Percentiles rank a stretch among this genome's conserved stretches.
phyloP scores from a whole-genome alignment of 2,329 filamentous ascomycete genomes.

The Metarhizium album region DNA sequence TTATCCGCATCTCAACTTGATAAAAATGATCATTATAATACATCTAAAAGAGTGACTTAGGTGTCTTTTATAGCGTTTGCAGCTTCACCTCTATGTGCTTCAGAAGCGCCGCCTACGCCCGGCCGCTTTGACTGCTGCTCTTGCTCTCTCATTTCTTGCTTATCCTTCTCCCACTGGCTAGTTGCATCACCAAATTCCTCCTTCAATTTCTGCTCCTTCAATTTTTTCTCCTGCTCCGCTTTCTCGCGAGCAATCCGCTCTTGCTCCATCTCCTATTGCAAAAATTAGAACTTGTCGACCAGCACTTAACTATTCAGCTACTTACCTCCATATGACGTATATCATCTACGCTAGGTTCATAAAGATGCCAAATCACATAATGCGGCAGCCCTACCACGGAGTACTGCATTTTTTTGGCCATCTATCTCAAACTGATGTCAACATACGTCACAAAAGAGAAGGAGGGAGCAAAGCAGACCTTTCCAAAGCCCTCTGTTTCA shows the following conservation, averaged over 20 bases:
- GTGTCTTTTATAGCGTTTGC: slow-evolving; percentile 7
- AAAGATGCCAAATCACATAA: slow-evolving; percentile 99
- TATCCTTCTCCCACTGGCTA: slow-evolving; percentile 83
- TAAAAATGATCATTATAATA: not conserved
- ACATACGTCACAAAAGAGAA: not conserved
- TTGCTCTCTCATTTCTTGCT: slow-evolving; percentile 58
- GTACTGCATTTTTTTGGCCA: slow-evolving; percentile 93
- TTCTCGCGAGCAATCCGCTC: slow-evolving; percentile 71
- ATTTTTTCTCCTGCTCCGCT: slow-evolving; percentile 57
- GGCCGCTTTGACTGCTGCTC: slow-evolving; percentile 3
- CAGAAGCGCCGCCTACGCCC: slow-evolving; percentile 2
- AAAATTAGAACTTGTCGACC: not conserved
- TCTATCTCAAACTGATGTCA: slow-evolving; percentile 40
- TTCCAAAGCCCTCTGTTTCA: slow-evolving; percentile 96
- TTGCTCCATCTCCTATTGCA: slow-evolving; percentile 73
- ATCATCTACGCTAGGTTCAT: slow-evolving; percentile 97
- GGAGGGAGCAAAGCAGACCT: slow-evolving; percentile 45
- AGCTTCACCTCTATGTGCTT: slow-evolving; percentile 1
- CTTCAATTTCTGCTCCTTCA: slow-evolving; percentile 62
- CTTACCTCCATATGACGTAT: slow-evolving; percentile 86
- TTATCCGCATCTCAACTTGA: not conserved
- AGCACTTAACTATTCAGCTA: not conserved
- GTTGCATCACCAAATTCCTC: slow-evolving; percentile 68
- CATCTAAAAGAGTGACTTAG: not conserved
- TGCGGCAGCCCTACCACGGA: slow-evolving; percentile 93